A percentile compares a stretch with the other conserved stretches of the same genome.
These are phyloP conservation scores for Zygotorulaspora sp. DNA, from an alignment of 805 yeast species.

Conservation along the genomic window DNA sequence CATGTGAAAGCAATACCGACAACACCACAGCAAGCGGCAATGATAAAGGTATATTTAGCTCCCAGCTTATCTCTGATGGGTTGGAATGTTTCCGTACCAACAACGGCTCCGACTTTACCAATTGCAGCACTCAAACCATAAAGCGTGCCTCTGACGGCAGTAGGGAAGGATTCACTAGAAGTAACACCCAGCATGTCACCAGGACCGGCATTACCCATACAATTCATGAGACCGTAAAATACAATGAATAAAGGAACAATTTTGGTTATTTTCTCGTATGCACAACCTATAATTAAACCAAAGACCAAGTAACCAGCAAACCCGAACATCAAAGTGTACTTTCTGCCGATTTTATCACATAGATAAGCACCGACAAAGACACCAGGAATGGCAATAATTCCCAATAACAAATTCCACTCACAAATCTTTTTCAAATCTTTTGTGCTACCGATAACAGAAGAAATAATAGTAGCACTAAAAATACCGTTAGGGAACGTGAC, in stretches of 20 bases:
- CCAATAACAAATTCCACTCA: slow-evolving; percentile 68
- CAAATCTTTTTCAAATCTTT: slow-evolving; percentile 51
- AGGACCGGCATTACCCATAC: slow-evolving; percentile 71
- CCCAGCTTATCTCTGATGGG: slow-evolving; percentile 48
- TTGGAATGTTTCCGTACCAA: slow-evolving; percentile 65
- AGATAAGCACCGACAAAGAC: slow-evolving; percentile 63
- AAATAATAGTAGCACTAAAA: slow-evolving; percentile 57
- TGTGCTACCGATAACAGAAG: slow-evolving; percentile 43
- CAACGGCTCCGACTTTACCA: slow-evolving; percentile 83
- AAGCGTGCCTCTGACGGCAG: slow-evolving; percentile 70
- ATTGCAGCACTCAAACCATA: slow-evolving; percentile 76
- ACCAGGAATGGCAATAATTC: slow-evolving; percentile 67
- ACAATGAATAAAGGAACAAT: slow-evolving; percentile 62
- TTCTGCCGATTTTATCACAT: slow-evolving; percentile 64
- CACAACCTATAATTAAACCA: slow-evolving; percentile 67
- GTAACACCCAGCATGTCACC: slow-evolving; percentile 70
- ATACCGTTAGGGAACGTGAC: slow-evolving; percentile 78
- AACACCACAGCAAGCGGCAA: slow-evolving; percentile 69
- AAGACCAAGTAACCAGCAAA: slow-evolving; percentile 66
- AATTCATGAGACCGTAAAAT: slow-evolving; percentile 69
- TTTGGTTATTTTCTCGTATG: slow-evolving; percentile 50
- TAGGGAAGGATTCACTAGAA: slow-evolving; percentile 66
- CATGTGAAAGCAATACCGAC: slow-evolving; percentile 57
- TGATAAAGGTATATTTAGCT: slow-evolving; percentile 69
- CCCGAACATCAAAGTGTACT: slow-evolving; percentile 66